Conservation (phyloP, 1,284 basidiomycete species). For the Puccinia triticina region DNA sequence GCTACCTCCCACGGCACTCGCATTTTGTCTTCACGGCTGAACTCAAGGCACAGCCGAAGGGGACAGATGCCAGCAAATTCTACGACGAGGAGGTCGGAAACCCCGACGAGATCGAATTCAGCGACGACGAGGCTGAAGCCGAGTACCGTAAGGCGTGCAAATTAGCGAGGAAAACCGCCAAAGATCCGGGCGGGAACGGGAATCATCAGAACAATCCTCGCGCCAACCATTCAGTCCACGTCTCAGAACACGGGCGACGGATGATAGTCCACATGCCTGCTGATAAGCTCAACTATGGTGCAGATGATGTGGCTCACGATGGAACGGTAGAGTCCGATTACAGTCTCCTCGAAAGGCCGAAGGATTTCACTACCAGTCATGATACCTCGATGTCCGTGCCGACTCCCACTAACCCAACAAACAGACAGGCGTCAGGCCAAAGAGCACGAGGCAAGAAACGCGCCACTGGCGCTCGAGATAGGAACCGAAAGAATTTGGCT, state of each 20-base stretch:
- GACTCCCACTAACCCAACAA: not conserved
- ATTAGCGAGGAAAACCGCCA: slow-evolving; percentile 35
- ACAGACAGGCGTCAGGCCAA: slow-evolving; percentile 6
- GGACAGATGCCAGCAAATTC: slow-evolving; percentile 51
- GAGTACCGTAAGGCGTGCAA: slow-evolving; percentile 40
- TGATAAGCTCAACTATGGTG: slow-evolving; percentile 16
- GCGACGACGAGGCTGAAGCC: slow-evolving; percentile 51
- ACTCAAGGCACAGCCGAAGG: slow-evolving; percentile 46
- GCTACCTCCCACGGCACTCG: slow-evolving; percentile 33
- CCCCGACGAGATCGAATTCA: slow-evolving; percentile 48
- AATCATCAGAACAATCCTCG: not conserved
- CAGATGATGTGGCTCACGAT: slow-evolving; percentile 11
- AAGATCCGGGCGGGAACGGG: not conserved
- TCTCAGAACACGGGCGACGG: slow-evolving; percentile 21
- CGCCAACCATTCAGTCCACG: not conserved
- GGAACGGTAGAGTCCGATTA: slow-evolving; percentile 37
- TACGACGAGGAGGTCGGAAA: slow-evolving; percentile 40
- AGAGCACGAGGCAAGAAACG: slow-evolving; percentile 22
- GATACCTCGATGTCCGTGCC: slow-evolving; percentile 16
- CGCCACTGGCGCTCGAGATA: not conserved
- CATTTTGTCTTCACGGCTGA: slow-evolving; percentile 49
- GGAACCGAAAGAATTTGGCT: slow-evolving; percentile 11
- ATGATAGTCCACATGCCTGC: slow-evolving; percentile 39
- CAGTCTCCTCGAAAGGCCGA: slow-evolving; percentile 34
- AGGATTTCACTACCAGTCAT: not conserved